Conservation (phyloP, 805 yeast species). For the Metschnikowia cerradonensis region DNA sequence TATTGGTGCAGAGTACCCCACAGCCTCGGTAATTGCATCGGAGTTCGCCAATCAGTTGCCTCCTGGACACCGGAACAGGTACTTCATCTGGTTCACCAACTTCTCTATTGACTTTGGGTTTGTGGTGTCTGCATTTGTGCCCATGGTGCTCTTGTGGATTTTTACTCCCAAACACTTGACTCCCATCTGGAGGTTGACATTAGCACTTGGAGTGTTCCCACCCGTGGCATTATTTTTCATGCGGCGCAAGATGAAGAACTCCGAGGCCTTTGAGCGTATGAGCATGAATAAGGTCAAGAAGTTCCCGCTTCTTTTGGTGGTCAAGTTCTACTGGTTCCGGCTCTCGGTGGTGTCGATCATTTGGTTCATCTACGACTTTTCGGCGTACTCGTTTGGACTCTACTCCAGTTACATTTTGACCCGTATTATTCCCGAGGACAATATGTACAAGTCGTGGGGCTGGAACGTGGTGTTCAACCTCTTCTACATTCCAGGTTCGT, state of each 20-base stretch:
- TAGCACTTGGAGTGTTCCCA: constrained; percentile 87
- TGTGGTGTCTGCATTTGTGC: constrained; percentile 79
- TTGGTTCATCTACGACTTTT: constrained; percentile 92
- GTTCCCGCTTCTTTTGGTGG: constrained; percentile 63
- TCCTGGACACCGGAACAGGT: constrained; percentile 82
- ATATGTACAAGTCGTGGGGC: constrained; percentile 74
- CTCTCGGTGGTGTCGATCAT: constrained; percentile 63
- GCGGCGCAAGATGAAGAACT: constrained; percentile 73
- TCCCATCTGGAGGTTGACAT: constrained; percentile 87
- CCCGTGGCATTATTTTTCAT: constrained; percentile 74
- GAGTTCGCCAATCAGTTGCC: constrained; percentile 81
- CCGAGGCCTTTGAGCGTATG: constrained; percentile 64
- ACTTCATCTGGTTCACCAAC: constrained; percentile 86
- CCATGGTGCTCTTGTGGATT: constrained; percentile 82
- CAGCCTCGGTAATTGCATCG: constrained; percentile 90
- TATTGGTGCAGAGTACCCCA: constrained; percentile 93
- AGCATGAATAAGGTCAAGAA: constrained; percentile 55
- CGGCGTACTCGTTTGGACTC: constrained; percentile 81
- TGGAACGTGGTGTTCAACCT: constrained; percentile 88
- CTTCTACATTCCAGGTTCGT: constrained; percentile 87
- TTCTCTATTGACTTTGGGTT: constrained; percentile 85
- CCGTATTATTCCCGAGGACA: constrained; percentile 52
- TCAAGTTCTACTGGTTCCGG: constrained; percentile 85
- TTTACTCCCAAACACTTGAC: constrained; percentile 65
- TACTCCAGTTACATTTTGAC: constrained; percentile 71